Evolutionary conservation across 2,329 filamentous ascomycete species (phyloP).

Genomic region (Curvularia lunata): DNA sequence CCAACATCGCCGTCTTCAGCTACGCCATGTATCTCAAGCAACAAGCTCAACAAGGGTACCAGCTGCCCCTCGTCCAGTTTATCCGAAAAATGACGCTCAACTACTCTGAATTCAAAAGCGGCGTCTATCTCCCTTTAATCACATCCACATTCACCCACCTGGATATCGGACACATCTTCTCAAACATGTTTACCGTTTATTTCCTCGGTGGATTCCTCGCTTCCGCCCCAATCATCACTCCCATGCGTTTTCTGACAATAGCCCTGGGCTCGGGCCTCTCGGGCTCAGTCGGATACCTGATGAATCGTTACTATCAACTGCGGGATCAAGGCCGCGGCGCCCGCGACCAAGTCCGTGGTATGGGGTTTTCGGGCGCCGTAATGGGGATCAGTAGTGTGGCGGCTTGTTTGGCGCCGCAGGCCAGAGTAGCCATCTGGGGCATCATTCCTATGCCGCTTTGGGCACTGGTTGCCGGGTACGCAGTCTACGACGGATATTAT

Average conservation of each 20-base stretch:
- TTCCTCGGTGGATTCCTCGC: conserved; percentile 47
- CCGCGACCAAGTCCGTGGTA: conserved; percentile 15
- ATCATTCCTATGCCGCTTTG: conserved; percentile 52
- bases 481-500: conserved; percentile 49
- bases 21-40: conserved; percentile 46
- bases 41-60: conserved; percentile 28
- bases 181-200: conserved; percentile 53
- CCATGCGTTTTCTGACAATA: conserved; percentile 31
- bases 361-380: conserved; percentile 51
- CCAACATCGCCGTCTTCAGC: conserved; percentile 51
- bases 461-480: conserved; percentile 45
- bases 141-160: conserved; percentile 52
- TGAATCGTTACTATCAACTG: conserved; percentile 15
- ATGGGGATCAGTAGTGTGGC: conserved; percentile 51
- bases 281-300: conserved; percentile 30
- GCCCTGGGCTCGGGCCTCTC: conserved; percentile 41
- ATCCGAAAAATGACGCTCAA: conserved; percentile 46
- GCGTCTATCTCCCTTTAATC: conserved; percentile 48
- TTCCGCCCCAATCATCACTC: conserved; percentile 38
- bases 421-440: conserved; percentile 45
- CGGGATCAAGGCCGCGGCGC: conserved; percentile 2
- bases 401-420: conserved; percentile 48
- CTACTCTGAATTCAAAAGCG: conserved; percentile 31
- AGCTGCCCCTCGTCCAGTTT: conserved; percentile 21
- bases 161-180: conserved; percentile 44